Conservation (phyloP, 2,329 filamentous ascomycete species). For the Didymella lethalis region DNA sequence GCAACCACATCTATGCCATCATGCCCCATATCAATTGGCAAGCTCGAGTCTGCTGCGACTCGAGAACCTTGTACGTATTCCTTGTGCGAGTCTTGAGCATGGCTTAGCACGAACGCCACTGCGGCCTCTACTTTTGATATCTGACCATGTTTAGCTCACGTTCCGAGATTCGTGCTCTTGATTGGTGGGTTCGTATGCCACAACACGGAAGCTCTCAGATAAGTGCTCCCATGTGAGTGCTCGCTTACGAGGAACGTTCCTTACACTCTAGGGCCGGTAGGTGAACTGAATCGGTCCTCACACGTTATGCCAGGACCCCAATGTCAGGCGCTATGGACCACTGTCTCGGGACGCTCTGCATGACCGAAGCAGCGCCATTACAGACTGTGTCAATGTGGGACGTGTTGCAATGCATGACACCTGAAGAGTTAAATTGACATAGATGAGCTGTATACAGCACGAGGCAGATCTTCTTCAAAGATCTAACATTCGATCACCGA, state of each 20-base stretch:
- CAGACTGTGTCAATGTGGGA: not conserved
- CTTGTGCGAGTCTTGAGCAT: slow-evolving; percentile 19
- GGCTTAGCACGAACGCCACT: slow-evolving; percentile 28
- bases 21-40: slow-evolving; percentile 25
- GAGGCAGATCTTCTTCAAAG: not conserved
- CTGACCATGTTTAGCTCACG: slow-evolving; percentile 30
- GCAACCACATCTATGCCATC: slow-evolving; percentile 19
- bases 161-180: slow-evolving; percentile 25
- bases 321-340: slow-evolving; percentile 26
- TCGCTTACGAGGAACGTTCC: slow-evolving; percentile 22
- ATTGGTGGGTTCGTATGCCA: slow-evolving; percentile 23
- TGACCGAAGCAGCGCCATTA: not conserved
- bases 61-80: slow-evolving; percentile 10
- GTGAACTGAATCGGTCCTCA: not conserved
- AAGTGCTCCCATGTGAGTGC: slow-evolving; percentile 18
- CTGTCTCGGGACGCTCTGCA: slow-evolving; percentile 23
- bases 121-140: slow-evolving; percentile 21
- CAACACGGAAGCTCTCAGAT: slow-evolving; percentile 24
- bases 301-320: slow-evolving; percentile 18
- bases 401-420: not conserved
- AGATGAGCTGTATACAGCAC: not conserved
- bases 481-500: not conserved
- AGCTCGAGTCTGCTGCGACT: slow-evolving; percentile 8
- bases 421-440: not conserved
- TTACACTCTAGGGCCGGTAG: slow-evolving; percentile 17